Evolutionary conservation across 345 rosid species (phyloP).

Genomic region (Punica granatum): DNA sequence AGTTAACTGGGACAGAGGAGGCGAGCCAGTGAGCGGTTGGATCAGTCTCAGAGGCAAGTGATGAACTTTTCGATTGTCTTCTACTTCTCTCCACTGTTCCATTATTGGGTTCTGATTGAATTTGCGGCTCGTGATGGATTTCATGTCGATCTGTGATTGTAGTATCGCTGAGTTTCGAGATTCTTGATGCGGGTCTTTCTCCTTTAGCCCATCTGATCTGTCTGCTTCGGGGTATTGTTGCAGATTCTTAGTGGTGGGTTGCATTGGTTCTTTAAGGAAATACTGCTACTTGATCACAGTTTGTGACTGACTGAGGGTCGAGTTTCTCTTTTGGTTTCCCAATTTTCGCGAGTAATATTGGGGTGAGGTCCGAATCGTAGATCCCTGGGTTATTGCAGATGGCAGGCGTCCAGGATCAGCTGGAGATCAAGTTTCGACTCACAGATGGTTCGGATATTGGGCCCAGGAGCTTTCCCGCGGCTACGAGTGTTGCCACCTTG

Average conservation of each 20-base stretch:
- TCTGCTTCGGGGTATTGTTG: not conserved
- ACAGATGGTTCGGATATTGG: slow-evolving; percentile 93
- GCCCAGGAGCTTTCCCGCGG: slow-evolving; percentile 76
- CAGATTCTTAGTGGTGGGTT: not conserved
- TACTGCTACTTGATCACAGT: too few relatives aligned
- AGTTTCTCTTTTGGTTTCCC: not conserved
- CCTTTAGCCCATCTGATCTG: not conserved
- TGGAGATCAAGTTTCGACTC: slow-evolving; percentile 91
- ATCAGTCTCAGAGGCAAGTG: slow-evolving; percentile 5
- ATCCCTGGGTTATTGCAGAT: slow-evolving; percentile 30
- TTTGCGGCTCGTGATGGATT: not conserved
- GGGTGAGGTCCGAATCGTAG: slow-evolving; percentile 2
- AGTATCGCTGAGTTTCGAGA: not conserved
- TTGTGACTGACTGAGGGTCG: not conserved
- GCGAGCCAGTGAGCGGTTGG: not conserved
- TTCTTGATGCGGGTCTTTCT: not conserved
- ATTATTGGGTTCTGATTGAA: slow-evolving; percentile 1
- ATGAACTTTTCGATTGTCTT: not conserved
- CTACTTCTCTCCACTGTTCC: not conserved
- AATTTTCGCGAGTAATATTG: slow-evolving; percentile 11
- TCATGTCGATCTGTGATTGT: not conserved
- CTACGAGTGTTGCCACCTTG: slow-evolving; percentile 76
- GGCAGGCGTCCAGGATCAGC: slow-evolving; percentile 75
- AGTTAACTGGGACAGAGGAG: slow-evolving; percentile 1
- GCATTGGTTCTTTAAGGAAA: too few relatives aligned